Percentiles rank a stretch among this genome's conserved stretches.
Evolutionary conservation across 208 protist species (phyloP).

Genomic region (Phytomonas sp.): DNA sequence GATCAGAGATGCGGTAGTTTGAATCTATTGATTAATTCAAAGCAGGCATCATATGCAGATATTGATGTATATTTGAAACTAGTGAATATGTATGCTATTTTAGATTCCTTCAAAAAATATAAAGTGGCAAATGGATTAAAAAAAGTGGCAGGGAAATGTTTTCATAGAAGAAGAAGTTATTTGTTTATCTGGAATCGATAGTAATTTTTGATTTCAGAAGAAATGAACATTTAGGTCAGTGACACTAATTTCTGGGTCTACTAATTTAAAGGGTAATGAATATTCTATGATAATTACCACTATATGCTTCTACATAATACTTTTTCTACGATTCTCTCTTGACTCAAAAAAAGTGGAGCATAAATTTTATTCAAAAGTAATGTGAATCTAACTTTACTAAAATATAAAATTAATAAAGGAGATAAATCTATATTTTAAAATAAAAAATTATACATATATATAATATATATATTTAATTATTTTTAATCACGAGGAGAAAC

Average conservation of each 20-base stretch:
- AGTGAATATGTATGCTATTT: constrained; percentile 9
- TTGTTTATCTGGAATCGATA: not conserved
- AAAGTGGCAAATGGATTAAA: not conserved
- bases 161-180: too few relatives aligned
- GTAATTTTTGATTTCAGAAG: not conserved
- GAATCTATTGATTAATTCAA: too few relatives aligned
- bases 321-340: too few relatives aligned
- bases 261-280: too few relatives aligned
- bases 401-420: constrained; percentile 12
- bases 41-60: too few relatives aligned
- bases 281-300: too few relatives aligned
- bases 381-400: constrained; percentile 3
- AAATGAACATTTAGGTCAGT: too few relatives aligned
- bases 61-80: too few relatives aligned
- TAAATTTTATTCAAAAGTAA: not conserved
- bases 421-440: constrained; percentile 10
- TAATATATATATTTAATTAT: constrained; percentile 9
- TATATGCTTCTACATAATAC: too few relatives aligned
- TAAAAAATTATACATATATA: constrained; percentile 7
- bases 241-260: too few relatives aligned
- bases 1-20: too few relatives aligned
- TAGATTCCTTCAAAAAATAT: not conserved
- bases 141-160: constrained; percentile 3
- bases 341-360: not conserved
- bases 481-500: constrained; percentile 20